Percentiles rank a stretch among this genome's conserved stretches.
These are phyloP conservation scores for Quercus phellos DNA, from an alignment of 331 rosid genomes.

Conservation along the genomic window DNA sequence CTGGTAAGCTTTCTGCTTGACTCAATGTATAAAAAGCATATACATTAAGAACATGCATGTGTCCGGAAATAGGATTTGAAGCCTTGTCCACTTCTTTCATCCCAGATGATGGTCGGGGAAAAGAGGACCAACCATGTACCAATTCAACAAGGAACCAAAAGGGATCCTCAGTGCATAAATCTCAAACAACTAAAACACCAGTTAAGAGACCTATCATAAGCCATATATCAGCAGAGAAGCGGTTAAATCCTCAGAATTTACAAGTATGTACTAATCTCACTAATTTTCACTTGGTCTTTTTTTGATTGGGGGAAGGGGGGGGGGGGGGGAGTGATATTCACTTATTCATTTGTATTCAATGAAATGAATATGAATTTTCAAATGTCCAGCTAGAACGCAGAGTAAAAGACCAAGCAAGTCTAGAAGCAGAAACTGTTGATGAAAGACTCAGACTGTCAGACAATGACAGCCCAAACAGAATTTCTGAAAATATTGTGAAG, in stretches of 20 bases:
- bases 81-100: slow-evolving; percentile 18
- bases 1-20: slow-evolving; percentile 38
- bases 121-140: slow-evolving; percentile 48
- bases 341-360: not conserved
- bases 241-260: slow-evolving; percentile 34
- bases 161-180: slow-evolving; percentile 25
- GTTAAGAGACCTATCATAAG: slow-evolving; percentile 39
- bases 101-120: slow-evolving; percentile 57
- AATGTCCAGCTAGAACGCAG: slow-evolving; percentile 49
- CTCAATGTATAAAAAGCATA: not conserved
- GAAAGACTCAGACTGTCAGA: slow-evolving; percentile 18
- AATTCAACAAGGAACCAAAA: slow-evolving; percentile 37
- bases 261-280: slow-evolving; percentile 32
- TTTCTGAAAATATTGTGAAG: slow-evolving; percentile 67
- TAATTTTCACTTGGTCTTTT: not conserved
- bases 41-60: not conserved
- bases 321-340: not conserved
- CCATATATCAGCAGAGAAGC: slow-evolving; percentile 43
- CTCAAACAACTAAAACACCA: slow-evolving; percentile 22
- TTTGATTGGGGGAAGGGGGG: not conserved
- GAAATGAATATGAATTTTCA: slow-evolving; percentile 16
- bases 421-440: slow-evolving; percentile 31
- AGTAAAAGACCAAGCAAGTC: slow-evolving; percentile 30
- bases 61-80: slow-evolving; percentile 6
- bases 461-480: slow-evolving; percentile 64